Base-by-base conservation (phyloP, 2,329 filamentous ascomycete species). In the Celoporthe dispersa region DNA sequence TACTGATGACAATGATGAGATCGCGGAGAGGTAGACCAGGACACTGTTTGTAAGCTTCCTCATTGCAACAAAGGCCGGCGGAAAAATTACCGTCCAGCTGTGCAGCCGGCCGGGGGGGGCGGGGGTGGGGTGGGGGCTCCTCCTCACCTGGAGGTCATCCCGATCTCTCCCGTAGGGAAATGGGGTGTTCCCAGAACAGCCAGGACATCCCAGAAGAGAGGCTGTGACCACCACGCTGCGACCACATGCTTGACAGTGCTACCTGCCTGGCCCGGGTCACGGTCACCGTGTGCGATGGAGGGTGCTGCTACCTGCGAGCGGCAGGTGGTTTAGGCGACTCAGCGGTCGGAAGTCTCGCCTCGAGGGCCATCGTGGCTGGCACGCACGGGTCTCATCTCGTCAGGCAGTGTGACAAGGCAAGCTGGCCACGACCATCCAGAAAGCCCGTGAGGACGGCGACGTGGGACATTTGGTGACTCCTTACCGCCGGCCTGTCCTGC, bases 401-500 rank as follows among this genome's bases (percentile, higher is more conserved):
- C 11, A 22, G 44, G 44, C 19, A 31, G 9, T 31, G 39, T 28
- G 60, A 25, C 60, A 28, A 63, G 60, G 33, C 22, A 14, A 63
- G n/a, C 19, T 63, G 35, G 39, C 3, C 9, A 41, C 37, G 37
- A 37, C 37, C 31, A 41, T 37, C n/a, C 41, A 37, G 37, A n/a
- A 31, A 57, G 53, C 33, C 53, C 25, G 53, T 57, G 53, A 31
- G 25, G 53, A 57, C 25, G 53, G 53, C 53, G 53, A 57, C 25
- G 53, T 57, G 53, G n/a, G 25, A 16, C 53, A 31, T 57, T 31
- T 8, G n/a, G 14, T 31, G 53, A 57, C 53, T 31, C 39, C 57
- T 60, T 67, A 64, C 66, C 68, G 68, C 63, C 68, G 55, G 35
- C 44, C 35, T 69, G 68, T 63, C 68, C 68, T 66, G 59, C 64